phyloP scores from a whole-genome alignment of 345 rosid species.

The Crucihimalaya himalaica region DNA sequence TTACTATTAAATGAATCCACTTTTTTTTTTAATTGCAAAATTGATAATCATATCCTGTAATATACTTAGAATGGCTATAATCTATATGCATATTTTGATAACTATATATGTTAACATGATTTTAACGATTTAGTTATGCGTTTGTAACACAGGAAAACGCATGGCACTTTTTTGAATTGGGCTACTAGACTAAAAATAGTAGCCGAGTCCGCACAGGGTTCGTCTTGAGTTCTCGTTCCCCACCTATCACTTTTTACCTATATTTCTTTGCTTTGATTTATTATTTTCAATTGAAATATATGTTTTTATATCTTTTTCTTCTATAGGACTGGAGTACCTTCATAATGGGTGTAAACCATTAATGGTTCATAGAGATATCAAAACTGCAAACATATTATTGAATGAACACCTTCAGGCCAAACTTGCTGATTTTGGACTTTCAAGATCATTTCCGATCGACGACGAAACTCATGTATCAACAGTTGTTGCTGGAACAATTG shows the following conservation, averaged over 20 bases:
- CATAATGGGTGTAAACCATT: constrained; percentile 28
- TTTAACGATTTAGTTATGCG: too few relatives aligned
- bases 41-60: too few relatives aligned
- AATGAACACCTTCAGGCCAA: constrained; percentile 49
- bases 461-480: constrained; percentile 21
- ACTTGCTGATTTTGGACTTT: constrained; percentile 30
- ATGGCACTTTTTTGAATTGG: constrained; percentile 35
- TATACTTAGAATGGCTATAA: too few relatives aligned
- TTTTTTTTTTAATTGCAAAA: too few relatives aligned
- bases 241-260: neutral
- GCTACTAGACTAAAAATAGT: constrained; percentile 43
- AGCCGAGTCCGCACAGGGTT: constrained; percentile 49
- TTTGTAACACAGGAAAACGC: constrained; percentile 14
- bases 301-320: neutral
- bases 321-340: constrained; percentile 14
- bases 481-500: constrained; percentile 28
- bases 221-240: neutral
- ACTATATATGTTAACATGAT: too few relatives aligned
- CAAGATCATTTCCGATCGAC: constrained; percentile 13
- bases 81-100: too few relatives aligned
- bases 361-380: constrained; percentile 26
- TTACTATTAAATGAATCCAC: too few relatives aligned
- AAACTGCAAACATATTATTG: constrained; percentile 42
- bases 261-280: neutral
- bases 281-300: too few relatives aligned